phyloP scores from a whole-genome alignment of 257 asterid species.

The Parsonsia alboflavescens region DNA sequence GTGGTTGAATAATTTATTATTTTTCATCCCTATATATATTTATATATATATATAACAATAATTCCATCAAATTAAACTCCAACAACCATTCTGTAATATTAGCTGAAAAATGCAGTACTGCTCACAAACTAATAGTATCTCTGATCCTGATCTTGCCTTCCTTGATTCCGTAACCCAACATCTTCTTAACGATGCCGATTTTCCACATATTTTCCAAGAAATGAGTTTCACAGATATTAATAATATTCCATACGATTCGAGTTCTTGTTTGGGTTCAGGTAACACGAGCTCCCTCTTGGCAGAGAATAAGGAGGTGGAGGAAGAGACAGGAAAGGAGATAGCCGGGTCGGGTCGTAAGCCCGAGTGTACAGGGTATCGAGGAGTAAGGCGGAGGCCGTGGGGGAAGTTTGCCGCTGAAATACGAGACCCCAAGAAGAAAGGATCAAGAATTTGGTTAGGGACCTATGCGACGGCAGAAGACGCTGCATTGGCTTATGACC shows the following conservation, averaged over 20 bases:
- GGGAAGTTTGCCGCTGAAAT: no score
- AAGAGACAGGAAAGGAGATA: not conserved
- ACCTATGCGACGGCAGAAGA: not conserved
- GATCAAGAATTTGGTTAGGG: slow-evolving; percentile 5
- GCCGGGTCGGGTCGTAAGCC: not conserved
- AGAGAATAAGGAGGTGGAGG: not conserved
- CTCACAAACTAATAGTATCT: not conserved
- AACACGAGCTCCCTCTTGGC: no score
- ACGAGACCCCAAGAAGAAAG: slow-evolving; percentile 2
- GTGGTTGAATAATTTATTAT: no score
- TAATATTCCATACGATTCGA: not conserved
- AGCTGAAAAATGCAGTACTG: not conserved
- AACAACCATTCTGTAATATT: not conserved
- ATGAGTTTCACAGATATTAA: not conserved
- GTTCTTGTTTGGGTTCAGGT: not conserved
- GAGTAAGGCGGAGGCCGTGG: slow-evolving; percentile 7
- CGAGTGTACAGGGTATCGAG: not conserved
- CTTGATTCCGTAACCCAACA: slow-evolving; percentile 2
- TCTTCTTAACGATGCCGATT: not conserved
- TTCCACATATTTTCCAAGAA: not conserved
- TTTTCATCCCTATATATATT: no score
- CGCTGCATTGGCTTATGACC: slow-evolving; percentile 5
- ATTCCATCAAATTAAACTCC: not conserved
- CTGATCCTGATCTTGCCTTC: not conserved
- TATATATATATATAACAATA: no score